Conservation (phyloP, 768 basidiomycete genomes). For the Tricholoma bakamatsutake region DNA sequence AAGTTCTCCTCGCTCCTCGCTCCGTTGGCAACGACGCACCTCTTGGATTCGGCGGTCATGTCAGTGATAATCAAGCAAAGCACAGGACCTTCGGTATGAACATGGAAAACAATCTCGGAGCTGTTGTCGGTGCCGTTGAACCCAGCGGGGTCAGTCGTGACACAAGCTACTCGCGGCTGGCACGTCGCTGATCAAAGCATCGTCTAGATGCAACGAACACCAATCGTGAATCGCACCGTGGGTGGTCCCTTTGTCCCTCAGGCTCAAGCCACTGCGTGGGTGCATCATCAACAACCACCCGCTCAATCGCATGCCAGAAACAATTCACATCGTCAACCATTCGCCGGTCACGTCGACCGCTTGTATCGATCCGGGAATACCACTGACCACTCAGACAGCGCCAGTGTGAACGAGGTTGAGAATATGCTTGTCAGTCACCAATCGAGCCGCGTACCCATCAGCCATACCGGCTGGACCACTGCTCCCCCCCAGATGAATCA, state of each 20-base stretch:
- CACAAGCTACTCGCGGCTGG: neutral
- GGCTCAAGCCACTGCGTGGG: slow-evolving; percentile 22
- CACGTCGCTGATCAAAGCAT: neutral
- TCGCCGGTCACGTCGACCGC: slow-evolving; percentile 31
- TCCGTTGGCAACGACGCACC: slow-evolving; percentile 15
- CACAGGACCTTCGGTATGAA: slow-evolving; percentile 10
- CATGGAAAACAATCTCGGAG: slow-evolving; percentile 29
- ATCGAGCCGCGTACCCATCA: slow-evolving; percentile 15
- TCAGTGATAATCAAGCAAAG: slow-evolving; percentile 5
- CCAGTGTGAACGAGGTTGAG: slow-evolving; percentile 71
- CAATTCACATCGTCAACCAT: slow-evolving; percentile 46
- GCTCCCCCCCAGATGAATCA: slow-evolving; percentile 18
- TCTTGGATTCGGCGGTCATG: slow-evolving; percentile 11
- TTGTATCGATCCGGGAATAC: slow-evolving; percentile 38
- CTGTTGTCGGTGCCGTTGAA: slow-evolving; percentile 63
- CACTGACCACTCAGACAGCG: slow-evolving; percentile 61
- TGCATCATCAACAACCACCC: slow-evolving; percentile 23
- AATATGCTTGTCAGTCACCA: slow-evolving; percentile 41
- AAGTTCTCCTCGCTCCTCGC: slow-evolving; percentile 54
- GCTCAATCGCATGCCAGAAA: slow-evolving; percentile 21
- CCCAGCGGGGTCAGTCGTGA: slow-evolving; percentile 44
- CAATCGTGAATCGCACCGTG: slow-evolving; percentile 47
- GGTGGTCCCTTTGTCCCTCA: slow-evolving; percentile 19
- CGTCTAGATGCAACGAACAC: slow-evolving; percentile 63
- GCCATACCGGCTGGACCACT: slow-evolving; percentile 33